phyloP scores from a whole-genome alignment of 1,139 yeast genomes.

The Lizanozyma gosingica region DNA sequence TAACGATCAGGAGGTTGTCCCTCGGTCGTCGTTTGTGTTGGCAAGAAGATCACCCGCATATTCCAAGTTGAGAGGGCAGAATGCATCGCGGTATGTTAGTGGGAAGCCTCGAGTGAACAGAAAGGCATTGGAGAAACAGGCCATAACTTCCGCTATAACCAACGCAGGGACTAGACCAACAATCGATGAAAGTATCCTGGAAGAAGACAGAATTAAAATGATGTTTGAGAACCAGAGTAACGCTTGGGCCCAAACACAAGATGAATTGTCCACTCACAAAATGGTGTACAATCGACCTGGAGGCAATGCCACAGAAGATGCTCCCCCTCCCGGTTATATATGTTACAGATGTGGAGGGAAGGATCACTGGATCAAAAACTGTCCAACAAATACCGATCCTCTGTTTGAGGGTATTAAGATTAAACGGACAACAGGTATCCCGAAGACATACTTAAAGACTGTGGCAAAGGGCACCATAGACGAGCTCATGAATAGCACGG shows the following conservation, averaged over 20 bases:
- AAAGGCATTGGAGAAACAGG: slow-evolving; percentile 12
- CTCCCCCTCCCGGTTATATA: slow-evolving; percentile 92
- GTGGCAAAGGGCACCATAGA: slow-evolving; percentile 56
- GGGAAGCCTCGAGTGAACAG: slow-evolving; percentile 64
- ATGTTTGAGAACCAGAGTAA: slow-evolving; percentile 92
- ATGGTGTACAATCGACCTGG: slow-evolving; percentile 44
- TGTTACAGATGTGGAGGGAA: slow-evolving; percentile 96
- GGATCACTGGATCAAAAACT: slow-evolving; percentile 93
- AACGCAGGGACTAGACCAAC: slow-evolving; percentile 12
- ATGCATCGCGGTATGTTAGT: slow-evolving; percentile 73
- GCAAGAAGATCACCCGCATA: slow-evolving; percentile 72
- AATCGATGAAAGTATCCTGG: slow-evolving; percentile 42
- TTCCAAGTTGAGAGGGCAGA: slow-evolving; percentile 42
- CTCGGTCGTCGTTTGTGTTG: slow-evolving; percentile 77
- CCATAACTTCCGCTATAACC: slow-evolving; percentile 12
- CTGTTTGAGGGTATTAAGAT: slow-evolving; percentile 88
- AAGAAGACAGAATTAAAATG: slow-evolving; percentile 79
- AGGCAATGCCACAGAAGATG: slow-evolving; percentile 41
- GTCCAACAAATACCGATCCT: slow-evolving; percentile 92
- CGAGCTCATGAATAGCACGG: slow-evolving; percentile 12
- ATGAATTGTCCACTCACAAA: slow-evolving; percentile 72
- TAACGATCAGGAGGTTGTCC: slow-evolving; percentile 77
- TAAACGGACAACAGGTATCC: slow-evolving; percentile 94
- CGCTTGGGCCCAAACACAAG: slow-evolving; percentile 94
- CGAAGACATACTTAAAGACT: slow-evolving; percentile 82